These are phyloP conservation scores for Coffea humblotiana DNA, from an alignment of 305 asterid genomes.

Conservation along the genomic window DNA sequence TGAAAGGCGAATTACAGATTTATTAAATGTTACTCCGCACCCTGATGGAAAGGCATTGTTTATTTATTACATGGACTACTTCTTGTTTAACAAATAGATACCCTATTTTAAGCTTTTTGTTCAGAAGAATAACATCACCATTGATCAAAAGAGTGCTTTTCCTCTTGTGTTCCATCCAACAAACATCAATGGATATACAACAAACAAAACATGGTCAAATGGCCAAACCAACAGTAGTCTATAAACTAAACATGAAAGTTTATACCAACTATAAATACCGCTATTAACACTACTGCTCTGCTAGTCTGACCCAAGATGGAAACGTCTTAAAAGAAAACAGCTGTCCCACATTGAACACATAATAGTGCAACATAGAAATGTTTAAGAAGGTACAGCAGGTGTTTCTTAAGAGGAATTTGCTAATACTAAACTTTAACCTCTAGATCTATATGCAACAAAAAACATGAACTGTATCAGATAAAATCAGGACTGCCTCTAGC, in stretches of 20 bases:
- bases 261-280: not conserved
- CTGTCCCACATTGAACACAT: not conserved
- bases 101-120: not conserved
- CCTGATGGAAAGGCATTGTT: not conserved
- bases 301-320: not conserved
- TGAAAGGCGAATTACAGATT: not conserved
- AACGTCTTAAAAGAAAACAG: not conserved
- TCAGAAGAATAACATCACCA: not conserved
- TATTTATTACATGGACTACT: not conserved
- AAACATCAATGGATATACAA: not conserved
- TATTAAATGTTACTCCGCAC: not conserved
- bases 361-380: not conserved
- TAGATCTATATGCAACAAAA: not conserved
- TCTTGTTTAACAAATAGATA: not conserved
- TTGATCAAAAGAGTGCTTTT: not conserved
- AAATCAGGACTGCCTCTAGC: not conserved
- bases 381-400: not conserved
- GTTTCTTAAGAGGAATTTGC: not conserved
- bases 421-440: not conserved
- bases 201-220: not conserved
- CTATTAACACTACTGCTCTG: not conserved
- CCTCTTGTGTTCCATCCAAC: too few species aligned
- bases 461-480: not conserved
- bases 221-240: not conserved
- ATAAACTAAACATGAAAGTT: not conserved